Conservation (phyloP, 2,329 filamentous ascomycete species). For the Raffaelea albimanens region DNA sequence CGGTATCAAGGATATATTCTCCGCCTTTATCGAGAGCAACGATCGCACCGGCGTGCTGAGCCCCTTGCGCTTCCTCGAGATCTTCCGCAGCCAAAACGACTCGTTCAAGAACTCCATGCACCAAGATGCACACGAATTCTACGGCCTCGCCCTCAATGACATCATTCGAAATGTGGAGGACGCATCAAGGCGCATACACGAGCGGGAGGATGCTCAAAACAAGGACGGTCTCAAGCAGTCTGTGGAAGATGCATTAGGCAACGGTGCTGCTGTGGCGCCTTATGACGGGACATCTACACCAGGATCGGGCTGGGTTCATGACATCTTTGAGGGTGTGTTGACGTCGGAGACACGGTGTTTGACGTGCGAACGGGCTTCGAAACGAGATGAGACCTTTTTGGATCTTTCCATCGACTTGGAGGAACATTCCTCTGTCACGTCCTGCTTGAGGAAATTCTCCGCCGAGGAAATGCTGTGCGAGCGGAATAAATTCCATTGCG, state of each 20-base stretch:
- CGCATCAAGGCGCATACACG: conserved; percentile 50
- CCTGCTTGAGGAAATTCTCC: conserved; percentile 90
- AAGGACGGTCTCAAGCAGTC: conserved; percentile 40
- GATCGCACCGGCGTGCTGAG: conserved; percentile 84
- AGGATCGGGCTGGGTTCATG: conserved; percentile 84
- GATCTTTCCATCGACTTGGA: conserved; percentile 94
- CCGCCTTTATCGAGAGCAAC: conserved; percentile 72
- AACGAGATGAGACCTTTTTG: conserved; percentile 89
- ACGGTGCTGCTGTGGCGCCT: background rate
- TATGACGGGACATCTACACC: conserved; percentile 39
- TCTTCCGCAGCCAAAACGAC: conserved; percentile 88
- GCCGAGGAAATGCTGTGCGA: conserved; percentile 98
- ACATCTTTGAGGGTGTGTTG: conserved; percentile 88
- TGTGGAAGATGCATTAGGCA: conserved; percentile 33
- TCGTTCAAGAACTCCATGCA: conserved; percentile 97
- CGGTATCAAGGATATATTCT: conserved; percentile 90
- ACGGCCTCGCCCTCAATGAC: conserved; percentile 90
- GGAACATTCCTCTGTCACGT: conserved; percentile 91
- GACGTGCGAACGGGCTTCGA: conserved; percentile 91
- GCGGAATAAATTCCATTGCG: conserved; percentile 97
- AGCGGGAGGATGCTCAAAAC: conserved; percentile 17
- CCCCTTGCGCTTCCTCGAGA: conserved; percentile 86
- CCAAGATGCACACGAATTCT: conserved; percentile 95
- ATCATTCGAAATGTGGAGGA: conserved; percentile 91
- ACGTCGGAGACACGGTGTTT: conserved; percentile 95